These are phyloP conservation scores for Stemphylium beticola DNA, from an alignment of 2,329 filamentous ascomycete species.

Conservation along the genomic window DNA sequence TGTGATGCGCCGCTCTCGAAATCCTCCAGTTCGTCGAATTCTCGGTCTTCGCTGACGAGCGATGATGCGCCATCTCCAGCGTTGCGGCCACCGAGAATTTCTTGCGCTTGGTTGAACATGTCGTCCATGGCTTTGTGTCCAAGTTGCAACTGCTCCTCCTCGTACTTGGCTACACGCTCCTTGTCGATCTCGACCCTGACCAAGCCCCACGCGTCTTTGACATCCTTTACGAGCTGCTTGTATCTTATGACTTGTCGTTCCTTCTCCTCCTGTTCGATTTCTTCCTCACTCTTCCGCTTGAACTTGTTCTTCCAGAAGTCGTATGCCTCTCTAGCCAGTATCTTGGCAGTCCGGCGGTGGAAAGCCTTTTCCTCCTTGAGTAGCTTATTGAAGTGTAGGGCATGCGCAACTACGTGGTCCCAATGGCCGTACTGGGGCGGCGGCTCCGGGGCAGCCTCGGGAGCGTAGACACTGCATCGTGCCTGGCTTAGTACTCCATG, in stretches of 20 bases:
- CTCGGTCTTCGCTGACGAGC: constrained; percentile 48
- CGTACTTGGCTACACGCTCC: constrained; percentile 62
- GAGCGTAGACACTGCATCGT: constrained; percentile 73
- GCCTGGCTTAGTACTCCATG: constrained; percentile 77
- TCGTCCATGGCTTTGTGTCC: constrained; percentile 72
- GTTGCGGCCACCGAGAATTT: constrained; percentile 42
- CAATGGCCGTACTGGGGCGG: constrained; percentile 82
- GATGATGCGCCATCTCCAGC: constrained; percentile 46
- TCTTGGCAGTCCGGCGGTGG: constrained; percentile 79
- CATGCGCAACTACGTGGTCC: constrained; percentile 83
- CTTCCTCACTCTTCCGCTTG: constrained; percentile 62
- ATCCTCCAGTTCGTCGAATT: constrained; percentile 52
- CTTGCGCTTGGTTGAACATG: constrained; percentile 73
- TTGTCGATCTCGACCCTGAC: constrained; percentile 65
- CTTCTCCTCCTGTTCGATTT: constrained; percentile 79
- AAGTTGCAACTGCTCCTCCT: constrained; percentile 64
- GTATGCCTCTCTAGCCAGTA: constrained; percentile 76
- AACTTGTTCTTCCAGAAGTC: constrained; percentile 77
- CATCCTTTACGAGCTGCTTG: constrained; percentile 70
- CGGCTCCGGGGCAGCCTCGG: constrained; percentile 74
- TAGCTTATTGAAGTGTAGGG: constrained; percentile 78
- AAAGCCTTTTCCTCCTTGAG: constrained; percentile 78
- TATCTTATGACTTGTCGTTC: constrained; percentile 72
- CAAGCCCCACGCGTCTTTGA: constrained; percentile 66
- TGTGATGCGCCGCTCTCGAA: constrained; percentile 50